Conservation (phyloP, 768 basidiomycete species). For the Phanerodontia chrysosporium region DNA sequence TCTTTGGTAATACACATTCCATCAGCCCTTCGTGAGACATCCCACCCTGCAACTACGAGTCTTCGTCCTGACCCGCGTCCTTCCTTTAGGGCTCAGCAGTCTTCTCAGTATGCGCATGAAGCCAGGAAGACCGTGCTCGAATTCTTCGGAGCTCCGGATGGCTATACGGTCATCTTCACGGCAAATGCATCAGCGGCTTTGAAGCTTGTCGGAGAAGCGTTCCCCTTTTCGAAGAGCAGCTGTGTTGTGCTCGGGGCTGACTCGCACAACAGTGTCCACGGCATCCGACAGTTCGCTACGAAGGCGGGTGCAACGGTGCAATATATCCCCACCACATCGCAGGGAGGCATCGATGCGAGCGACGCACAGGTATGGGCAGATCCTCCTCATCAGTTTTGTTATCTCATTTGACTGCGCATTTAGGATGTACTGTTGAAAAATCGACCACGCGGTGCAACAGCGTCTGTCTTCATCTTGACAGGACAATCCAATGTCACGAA, state of each 20-base stretch:
- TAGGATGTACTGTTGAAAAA: conserved; percentile 54
- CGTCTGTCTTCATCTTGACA: conserved; percentile 69
- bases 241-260: conserved; percentile 67
- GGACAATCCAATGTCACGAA: conserved; percentile 83
- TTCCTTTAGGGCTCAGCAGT: conserved; percentile 58
- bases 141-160: conserved; percentile 72
- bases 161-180: conserved; percentile 80
- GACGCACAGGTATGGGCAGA: conserved; percentile 50
- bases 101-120: conserved; percentile 59
- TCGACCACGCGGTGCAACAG: conserved; percentile 37
- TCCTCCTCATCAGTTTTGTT: background rate
- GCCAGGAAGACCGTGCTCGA: conserved; percentile 70
- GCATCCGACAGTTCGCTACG: conserved; percentile 68
- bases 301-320: conserved; percentile 49
- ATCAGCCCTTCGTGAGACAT: conserved; percentile 64
- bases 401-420: background rate
- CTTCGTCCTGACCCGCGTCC: background rate
- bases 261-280: conserved; percentile 85
- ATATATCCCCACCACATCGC: conserved; percentile 61
- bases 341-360: conserved; percentile 59
- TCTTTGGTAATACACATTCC: conserved; percentile 84
- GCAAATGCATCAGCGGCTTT: conserved; percentile 75
- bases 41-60: background rate
- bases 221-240: conserved; percentile 56
- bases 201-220: conserved; percentile 80